Percentiles rank a stretch among this genome's conserved stretches.
These are phyloP conservation scores for Trametes maxima DNA, from an alignment of 768 basidiomycete species.

Conservation along the genomic window DNA sequence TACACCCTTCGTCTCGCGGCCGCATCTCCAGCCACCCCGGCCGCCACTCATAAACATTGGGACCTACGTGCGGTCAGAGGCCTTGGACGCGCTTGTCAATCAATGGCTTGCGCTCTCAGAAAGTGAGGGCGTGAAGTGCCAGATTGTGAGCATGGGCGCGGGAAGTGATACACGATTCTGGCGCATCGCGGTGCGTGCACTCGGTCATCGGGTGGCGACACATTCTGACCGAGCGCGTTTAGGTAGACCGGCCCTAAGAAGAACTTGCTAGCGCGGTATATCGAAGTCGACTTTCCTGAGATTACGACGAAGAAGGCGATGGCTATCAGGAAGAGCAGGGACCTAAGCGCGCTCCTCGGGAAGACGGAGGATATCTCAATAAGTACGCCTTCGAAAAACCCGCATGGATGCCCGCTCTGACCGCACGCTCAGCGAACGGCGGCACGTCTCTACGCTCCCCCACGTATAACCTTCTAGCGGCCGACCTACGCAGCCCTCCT, in stretches of 20 bases:
- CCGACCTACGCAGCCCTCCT: constrained; percentile 71
- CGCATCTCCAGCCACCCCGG: constrained; percentile 58
- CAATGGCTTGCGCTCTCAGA: constrained; percentile 57
- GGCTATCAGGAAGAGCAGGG: constrained; percentile 70
- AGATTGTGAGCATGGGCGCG: constrained; percentile 93
- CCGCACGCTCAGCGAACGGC: constrained; percentile 49
- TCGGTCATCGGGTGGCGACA: neutral
- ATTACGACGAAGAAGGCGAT: constrained; percentile 83
- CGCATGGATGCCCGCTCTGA: neutral
- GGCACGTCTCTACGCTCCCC: constrained; percentile 59
- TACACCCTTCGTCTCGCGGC: constrained; percentile 60
- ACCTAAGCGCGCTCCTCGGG: constrained; percentile 55
- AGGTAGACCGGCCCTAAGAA: constrained; percentile 58
- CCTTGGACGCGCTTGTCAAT: constrained; percentile 75
- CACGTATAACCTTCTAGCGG: constrained; percentile 71
- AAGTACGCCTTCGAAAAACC: constrained; percentile 37
- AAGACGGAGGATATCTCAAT: constrained; percentile 44
- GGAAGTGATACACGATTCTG: constrained; percentile 97
- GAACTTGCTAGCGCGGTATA: constrained; percentile 57
- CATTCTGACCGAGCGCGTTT: neutral
- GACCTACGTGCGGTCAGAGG: constrained; percentile 82
- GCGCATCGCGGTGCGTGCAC: constrained; percentile 73
- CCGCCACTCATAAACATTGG: constrained; percentile 96
- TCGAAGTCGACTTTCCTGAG: constrained; percentile 92
- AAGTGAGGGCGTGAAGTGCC: constrained; percentile 53